These are phyloP conservation scores for Physaria fendleri DNA, from an alignment of 345 rosid genomes.

Conservation along the genomic window DNA sequence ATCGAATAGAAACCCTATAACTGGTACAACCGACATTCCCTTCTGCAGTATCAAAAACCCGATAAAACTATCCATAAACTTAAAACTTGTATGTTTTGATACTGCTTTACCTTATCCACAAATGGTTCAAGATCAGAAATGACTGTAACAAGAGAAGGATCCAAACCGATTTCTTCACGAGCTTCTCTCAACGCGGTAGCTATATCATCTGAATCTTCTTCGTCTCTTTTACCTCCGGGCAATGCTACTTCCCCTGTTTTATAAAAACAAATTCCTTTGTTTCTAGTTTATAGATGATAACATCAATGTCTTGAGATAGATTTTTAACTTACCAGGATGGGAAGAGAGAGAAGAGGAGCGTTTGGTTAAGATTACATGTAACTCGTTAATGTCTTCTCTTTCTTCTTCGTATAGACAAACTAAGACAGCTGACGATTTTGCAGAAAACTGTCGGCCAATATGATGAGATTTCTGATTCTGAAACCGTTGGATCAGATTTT, in stretches of 20 bases:
- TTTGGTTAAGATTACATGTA: conserved; percentile 49
- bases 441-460: conserved; percentile 2
- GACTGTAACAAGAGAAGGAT: conserved; percentile 46
- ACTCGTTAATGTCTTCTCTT: conserved; percentile 21
- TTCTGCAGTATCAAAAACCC: conserved; percentile 27
- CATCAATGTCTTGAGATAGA: not conserved
- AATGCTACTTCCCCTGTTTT: conserved; percentile 53
- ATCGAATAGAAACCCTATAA: conserved; percentile 43
- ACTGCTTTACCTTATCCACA: conserved; percentile 34
- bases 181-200: conserved; percentile 64
- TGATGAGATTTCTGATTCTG: conserved; percentile 4
- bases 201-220: conserved; percentile 42
- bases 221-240: conserved; percentile 60
- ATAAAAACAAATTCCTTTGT: not conserved
- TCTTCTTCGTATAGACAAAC: conserved; percentile 50
- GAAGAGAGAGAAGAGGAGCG: conserved; percentile 41
- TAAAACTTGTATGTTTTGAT: not conserved
- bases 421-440: conserved; percentile 41
- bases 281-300: not conserved
- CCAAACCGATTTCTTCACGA: conserved; percentile 57
- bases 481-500: conserved; percentile 17
- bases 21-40: conserved; percentile 48
- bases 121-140: conserved; percentile 41
- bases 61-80: not conserved
- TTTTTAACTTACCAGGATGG: conserved; percentile 33